Evolutionary conservation across 179 eudicot genomes (phyloP).

Genomic region (Corrigiola litoralis): DNA sequence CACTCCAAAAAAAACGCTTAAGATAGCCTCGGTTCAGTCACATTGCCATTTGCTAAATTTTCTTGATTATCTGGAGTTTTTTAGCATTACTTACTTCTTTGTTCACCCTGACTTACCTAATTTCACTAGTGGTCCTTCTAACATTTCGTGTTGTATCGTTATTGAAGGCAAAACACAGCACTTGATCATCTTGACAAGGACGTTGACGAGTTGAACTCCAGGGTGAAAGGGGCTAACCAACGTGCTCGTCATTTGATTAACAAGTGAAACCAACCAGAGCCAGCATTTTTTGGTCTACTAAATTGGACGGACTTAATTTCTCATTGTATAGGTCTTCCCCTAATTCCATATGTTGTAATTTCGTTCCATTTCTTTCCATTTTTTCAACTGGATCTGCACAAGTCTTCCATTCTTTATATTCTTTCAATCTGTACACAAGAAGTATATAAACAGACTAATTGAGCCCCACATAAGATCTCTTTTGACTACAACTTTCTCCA

Average conservation of each 20-base stretch:
- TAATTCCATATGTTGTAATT: constrained; percentile 14
- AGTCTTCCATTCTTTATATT: not conserved
- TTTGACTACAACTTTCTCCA: too few species aligned
- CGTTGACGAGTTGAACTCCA: constrained; percentile 72
- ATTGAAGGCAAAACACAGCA: constrained; percentile 83
- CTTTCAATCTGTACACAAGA: constrained; percentile 13
- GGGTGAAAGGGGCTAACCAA: constrained; percentile 82
- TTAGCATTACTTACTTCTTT: not conserved
- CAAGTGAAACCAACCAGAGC: constrained; percentile 31
- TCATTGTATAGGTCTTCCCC: constrained; percentile 11
- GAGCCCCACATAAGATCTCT: too few species aligned
- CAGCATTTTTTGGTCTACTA: constrained; percentile 7
- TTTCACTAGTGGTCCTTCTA: not conserved
- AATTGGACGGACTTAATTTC: not conserved
- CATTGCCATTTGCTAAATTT: too few species aligned
- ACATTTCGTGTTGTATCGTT: not conserved
- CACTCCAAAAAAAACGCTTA: too few species aligned
- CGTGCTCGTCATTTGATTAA: constrained; percentile 55
- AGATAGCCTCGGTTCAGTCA: too few species aligned
- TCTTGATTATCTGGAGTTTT: too few species aligned
- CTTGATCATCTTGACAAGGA: constrained; percentile 73
- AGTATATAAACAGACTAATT: too few species aligned
- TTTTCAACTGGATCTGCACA: not conserved
- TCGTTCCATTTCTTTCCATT: constrained; percentile 14
- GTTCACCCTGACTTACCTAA: not conserved